Evolutionary conservation across 345 rosid genomes (phyloP).

Genomic region (Eucalyptus sp.): DNA sequence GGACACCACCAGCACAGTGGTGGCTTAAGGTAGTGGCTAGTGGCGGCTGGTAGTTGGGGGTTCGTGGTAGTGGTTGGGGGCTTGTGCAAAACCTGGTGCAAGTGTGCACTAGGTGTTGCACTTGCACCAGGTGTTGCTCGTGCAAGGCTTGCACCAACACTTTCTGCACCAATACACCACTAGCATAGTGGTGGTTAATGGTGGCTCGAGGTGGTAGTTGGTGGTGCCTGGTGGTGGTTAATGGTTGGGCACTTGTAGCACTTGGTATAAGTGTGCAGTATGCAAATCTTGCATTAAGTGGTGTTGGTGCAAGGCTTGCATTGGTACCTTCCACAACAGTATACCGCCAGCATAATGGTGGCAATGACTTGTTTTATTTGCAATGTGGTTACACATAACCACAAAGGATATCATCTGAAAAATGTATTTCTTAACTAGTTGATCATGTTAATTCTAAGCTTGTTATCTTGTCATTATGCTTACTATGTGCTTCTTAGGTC

Average conservation of each 20-base stretch:
- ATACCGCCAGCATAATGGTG: rapidly evolving
- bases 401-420: rapidly evolving
- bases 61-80: too few species aligned
- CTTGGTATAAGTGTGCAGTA: rapidly evolving
- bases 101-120: background rate
- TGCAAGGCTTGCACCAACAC: background rate
- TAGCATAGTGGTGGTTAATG: too few species aligned
- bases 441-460: background rate
- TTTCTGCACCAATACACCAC: rapidly evolving
- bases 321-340: too few species aligned
- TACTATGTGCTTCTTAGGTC: background rate
- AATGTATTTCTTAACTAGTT: background rate
- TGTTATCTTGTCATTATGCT: background rate
- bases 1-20: rapidly evolving
- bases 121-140: background rate
- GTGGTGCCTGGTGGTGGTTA: background rate
- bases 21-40: background rate
- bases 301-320: too few species aligned
- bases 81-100: background rate
- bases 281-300: background rate
- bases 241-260: background rate
- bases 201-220: background rate
- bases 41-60: too few species aligned
- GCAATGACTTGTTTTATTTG: background rate
- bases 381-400: background rate